phyloP scores from a whole-genome alignment of 345 rosid genomes.

The Sonneratia alba region DNA sequence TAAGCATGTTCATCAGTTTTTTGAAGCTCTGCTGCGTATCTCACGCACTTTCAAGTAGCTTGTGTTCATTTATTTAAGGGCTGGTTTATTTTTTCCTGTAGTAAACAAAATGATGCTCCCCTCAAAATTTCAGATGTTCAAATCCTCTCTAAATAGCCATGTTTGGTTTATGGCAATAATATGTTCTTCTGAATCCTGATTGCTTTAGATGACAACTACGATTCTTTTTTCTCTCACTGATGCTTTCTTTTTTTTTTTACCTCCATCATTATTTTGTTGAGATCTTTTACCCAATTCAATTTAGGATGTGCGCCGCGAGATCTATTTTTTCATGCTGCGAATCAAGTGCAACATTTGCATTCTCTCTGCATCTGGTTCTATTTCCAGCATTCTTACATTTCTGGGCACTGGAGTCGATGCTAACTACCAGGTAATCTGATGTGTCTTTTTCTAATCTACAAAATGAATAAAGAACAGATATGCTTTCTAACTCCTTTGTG shows the following conservation, averaged over 20 bases:
- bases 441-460: no score
- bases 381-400: constrained; percentile 63
- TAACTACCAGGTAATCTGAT: constrained; percentile 52
- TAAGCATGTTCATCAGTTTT: background rate
- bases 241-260: background rate
- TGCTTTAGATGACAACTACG: background rate
- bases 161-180: background rate
- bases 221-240: background rate
- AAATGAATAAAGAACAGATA: no score
- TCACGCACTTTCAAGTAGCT: no score
- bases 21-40: background rate
- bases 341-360: constrained; percentile 70
- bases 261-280: background rate
- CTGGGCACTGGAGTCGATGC: constrained; percentile 74
- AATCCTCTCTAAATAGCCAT: no score
- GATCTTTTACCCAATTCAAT: background rate
- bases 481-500: no score
- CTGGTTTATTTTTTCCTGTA: no score
- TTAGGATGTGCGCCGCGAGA: constrained; percentile 75
- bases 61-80: background rate
- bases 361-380: constrained; percentile 79
- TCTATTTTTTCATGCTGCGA: constrained; percentile 59
- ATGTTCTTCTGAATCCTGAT: no score
- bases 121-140: background rate
- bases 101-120: background rate